Evolutionary conservation across 2,329 filamentous ascomycete genomes (phyloP).

Genomic region (Ustulina deusta): DNA sequence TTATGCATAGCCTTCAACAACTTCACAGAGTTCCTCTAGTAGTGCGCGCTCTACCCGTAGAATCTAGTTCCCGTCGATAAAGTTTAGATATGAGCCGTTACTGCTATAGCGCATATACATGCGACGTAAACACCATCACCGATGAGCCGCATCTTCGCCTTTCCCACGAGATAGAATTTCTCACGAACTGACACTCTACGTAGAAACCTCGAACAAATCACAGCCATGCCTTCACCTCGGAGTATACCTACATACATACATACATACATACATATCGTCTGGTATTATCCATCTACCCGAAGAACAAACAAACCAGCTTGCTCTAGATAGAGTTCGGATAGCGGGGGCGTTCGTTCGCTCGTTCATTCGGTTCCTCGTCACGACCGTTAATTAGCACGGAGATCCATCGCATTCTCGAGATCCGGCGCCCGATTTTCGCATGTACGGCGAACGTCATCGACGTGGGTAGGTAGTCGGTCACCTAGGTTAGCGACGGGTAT

Average conservation of each 20-base stretch:
- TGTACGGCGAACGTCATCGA: background rate
- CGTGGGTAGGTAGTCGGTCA: background rate
- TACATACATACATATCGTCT: background rate
- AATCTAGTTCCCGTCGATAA: background rate
- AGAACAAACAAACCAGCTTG: background rate
- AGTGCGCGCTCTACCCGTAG: no score
- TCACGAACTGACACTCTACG: background rate
- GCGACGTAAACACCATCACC: background rate
- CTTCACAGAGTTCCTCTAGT: no score
- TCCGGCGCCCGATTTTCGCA: background rate
- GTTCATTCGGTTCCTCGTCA: no score
- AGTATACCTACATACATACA: no score
- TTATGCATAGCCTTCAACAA: no score
- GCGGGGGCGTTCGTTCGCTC: no score
- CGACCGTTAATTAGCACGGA: background rate
- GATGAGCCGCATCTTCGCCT: background rate
- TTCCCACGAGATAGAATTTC: background rate
- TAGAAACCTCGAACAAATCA: background rate
- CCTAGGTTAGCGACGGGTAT: background rate
- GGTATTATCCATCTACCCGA: background rate
- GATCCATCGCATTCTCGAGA: background rate
- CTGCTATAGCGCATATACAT: background rate
- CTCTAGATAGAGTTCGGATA: background rate
- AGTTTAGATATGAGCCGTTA: background rate
- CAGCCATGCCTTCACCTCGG: background rate